These are phyloP conservation scores for Lomentospora prolificans DNA, from an alignment of 2,329 filamentous ascomycete genomes.

Conservation along the genomic window DNA sequence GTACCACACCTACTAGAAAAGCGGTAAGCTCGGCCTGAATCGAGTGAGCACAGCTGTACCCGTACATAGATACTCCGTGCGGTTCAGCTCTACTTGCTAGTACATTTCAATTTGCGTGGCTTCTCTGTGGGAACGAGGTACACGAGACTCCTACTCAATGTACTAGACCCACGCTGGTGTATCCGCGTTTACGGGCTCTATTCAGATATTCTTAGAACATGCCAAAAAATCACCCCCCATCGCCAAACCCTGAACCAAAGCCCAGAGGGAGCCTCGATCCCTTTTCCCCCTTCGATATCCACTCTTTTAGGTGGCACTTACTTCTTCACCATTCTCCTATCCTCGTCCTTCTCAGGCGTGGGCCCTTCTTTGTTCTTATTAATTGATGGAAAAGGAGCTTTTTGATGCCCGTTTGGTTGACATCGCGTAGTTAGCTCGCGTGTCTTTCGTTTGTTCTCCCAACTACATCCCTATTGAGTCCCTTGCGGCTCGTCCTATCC, in stretches of 20 bases:
- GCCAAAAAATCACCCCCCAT: background rate
- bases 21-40: background rate
- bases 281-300: background rate
- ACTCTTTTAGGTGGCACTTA: background rate
- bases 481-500: conserved; percentile 7
- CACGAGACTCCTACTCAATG: background rate
- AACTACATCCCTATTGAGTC: background rate
- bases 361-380: background rate
- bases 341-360: background rate
- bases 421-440: background rate
- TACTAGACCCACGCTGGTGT: background rate
- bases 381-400: background rate
- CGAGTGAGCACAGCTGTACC: background rate
- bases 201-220: background rate
- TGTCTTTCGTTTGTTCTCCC: background rate
- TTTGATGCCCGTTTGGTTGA: background rate
- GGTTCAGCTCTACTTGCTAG: background rate
- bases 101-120: background rate
- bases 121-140: background rate
- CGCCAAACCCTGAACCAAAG: conserved; percentile 1
- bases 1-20: background rate
- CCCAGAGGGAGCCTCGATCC: background rate
- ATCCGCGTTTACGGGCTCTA: background rate
- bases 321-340: background rate
- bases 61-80: background rate